A percentile compares a stretch with the other conserved stretches of the same genome.
Evolutionary conservation across 257 asterid species (phyloP).

Genomic region (Fraxinus anomala): DNA sequence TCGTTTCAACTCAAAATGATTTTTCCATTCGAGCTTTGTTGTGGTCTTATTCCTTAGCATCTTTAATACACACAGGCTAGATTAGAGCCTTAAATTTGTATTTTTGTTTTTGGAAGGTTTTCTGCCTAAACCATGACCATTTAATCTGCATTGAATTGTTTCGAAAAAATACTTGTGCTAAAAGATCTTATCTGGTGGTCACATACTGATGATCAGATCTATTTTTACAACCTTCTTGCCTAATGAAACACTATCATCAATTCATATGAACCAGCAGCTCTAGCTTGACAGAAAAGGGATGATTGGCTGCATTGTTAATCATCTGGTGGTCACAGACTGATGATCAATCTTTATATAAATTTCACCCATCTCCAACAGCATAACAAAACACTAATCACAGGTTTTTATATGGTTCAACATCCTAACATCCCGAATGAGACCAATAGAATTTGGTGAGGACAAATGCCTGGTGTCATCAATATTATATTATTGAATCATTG

Average conservation of each 20-base stretch:
- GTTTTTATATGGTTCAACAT: background rate
- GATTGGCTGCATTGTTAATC: background rate
- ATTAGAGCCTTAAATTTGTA: background rate
- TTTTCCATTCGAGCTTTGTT: background rate
- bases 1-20: background rate
- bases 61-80: background rate
- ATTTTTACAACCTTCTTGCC: background rate
- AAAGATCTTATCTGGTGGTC: background rate
- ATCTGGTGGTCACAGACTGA: background rate
- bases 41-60: background rate
- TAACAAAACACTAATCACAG: background rate
- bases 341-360: background rate
- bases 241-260: background rate
- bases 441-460: background rate
- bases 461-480: background rate
- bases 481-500: background rate
- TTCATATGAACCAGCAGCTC: background rate
- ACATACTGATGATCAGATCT: background rate
- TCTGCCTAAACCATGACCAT: background rate
- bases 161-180: too few species aligned
- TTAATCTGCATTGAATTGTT: background rate
- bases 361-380: background rate
- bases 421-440: background rate
- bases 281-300: background rate
- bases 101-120: background rate